phyloP scores from a whole-genome alignment of 2,329 filamentous ascomycete species.

The Cercospora sp. region DNA sequence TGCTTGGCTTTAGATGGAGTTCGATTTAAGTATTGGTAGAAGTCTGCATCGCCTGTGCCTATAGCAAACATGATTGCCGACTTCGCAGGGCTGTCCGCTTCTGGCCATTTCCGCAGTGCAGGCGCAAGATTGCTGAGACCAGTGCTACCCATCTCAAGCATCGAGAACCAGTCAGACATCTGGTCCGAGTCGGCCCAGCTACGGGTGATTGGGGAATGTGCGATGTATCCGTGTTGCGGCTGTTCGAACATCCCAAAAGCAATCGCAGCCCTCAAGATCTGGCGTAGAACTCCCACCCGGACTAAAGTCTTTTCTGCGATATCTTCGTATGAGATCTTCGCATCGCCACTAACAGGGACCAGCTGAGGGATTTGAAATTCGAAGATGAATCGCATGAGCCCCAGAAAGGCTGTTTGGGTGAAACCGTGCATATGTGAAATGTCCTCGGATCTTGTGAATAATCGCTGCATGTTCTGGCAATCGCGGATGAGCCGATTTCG shows the following conservation, averaged over 20 bases:
- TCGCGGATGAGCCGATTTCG: no score
- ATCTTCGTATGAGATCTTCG: background rate
- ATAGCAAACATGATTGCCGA: background rate
- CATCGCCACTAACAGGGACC: background rate
- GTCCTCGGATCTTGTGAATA: no score
- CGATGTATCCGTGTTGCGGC: background rate
- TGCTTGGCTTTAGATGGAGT: background rate
- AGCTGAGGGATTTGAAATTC: background rate
- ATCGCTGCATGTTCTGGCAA: no score
- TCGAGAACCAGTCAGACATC: background rate
- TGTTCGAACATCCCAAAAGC: background rate
- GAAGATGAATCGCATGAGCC: background rate
- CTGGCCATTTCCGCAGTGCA: background rate
- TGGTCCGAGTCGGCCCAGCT: background rate
- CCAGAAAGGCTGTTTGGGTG: background rate
- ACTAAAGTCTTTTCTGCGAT: background rate
- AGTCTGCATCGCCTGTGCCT: background rate
- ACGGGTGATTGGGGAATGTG: background rate
- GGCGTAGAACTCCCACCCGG: background rate
- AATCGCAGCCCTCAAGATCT: background rate
- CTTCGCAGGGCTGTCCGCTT: background rate
- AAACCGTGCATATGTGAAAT: no score
- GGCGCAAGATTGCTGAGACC: background rate
- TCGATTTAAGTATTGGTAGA: background rate
- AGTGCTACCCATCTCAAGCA: background rate